Conservation (phyloP, 1,284 basidiomycete species). For the Rhodofomes roseus region DNA sequence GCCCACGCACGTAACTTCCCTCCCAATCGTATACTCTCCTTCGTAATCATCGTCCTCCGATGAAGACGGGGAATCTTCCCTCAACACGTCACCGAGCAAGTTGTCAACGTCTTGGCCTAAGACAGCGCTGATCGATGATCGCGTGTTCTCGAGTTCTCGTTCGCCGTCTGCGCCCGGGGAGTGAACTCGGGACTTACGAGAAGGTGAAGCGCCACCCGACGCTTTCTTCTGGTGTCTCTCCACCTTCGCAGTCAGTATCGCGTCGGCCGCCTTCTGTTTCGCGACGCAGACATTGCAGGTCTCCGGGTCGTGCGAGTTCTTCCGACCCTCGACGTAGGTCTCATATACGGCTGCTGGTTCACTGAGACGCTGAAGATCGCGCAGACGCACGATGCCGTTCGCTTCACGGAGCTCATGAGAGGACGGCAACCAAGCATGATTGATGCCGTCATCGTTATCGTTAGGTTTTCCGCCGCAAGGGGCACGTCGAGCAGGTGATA, state of each 20-base stretch:
- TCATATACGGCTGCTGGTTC: constrained; percentile 28
- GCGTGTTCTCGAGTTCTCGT: neutral
- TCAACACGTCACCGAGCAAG: constrained; percentile 17
- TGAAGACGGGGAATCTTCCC: constrained; percentile 6
- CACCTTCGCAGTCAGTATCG: constrained; percentile 8
- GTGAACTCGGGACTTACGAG: neutral
- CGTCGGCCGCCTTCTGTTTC: constrained; percentile 18
- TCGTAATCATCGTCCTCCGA: constrained; percentile 6
- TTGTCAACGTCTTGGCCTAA: constrained; percentile 21
- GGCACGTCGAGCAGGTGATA: constrained; percentile 34
- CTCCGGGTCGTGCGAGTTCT: constrained; percentile 37
- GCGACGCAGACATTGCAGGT: constrained; percentile 31
- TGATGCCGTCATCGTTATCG: constrained; percentile 42
- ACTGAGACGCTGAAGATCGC: constrained; percentile 6
- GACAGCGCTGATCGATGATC: constrained; percentile 21
- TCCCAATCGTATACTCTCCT: constrained; percentile 11
- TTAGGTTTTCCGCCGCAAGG: constrained; percentile 21
- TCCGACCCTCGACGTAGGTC: constrained; percentile 30
- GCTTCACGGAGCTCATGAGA: constrained; percentile 20
- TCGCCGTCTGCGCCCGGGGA: neutral
- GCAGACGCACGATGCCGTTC: constrained; percentile 9
- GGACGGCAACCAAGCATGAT: constrained; percentile 52
- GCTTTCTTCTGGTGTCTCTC: neutral
- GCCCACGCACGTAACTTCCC: constrained; percentile 38
- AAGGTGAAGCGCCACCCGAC: neutral